Base-by-base conservation (phyloP, 2,329 filamentous ascomycete species). In the Orbilia brochopaga region DNA sequence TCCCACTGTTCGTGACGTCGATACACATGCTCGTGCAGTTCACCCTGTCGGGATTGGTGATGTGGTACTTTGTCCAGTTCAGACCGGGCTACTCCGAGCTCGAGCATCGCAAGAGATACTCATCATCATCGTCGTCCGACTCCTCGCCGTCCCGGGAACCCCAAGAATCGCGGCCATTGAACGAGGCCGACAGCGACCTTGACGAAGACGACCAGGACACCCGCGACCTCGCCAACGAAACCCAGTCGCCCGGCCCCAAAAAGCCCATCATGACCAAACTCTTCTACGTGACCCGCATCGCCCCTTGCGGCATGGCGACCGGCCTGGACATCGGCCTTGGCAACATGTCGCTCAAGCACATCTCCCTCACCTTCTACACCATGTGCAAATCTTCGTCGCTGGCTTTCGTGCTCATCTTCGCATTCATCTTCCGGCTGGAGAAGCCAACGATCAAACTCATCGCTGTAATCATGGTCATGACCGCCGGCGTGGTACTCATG, bases 11-110 rank as follows among this genome's bases (percentile, higher is more conserved):
- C 80, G 96, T 92, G 10, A 99, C 94, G 2, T 90, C 91, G 74
- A 83, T 94, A 79, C 94, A 99, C 81, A 97, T 97, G 92, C 82
- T 92, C 21, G 92, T 99, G 55, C 94, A 99, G 79, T 97, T 97
- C 80, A 80, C 83, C 15, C 86, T 97, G 46, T 85, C 94, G 7
- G 87, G 85, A 17, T 80, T 90, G 48, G 88, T 97, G 27, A 85
- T 99, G 59, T 93, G 88, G 79, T 84, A 93, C 73, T 82, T 97
- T 62, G 94, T 94, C 19, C 89, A 87, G 0, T 83, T 97, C 74
- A 89, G 94, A 69, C 93, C 92, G 2, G 83, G 82, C 73, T 63
- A 74, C 23, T 44, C 61, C 27, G 75, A 78, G 40, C 64, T 73
- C 5, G 42, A 55, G 19, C 21, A 30, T 75, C 78, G 50, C 73